These are phyloP conservation scores for Elaeagnus macrophylla DNA, from an alignment of 306 rosid genomes.

Conservation along the genomic window DNA sequence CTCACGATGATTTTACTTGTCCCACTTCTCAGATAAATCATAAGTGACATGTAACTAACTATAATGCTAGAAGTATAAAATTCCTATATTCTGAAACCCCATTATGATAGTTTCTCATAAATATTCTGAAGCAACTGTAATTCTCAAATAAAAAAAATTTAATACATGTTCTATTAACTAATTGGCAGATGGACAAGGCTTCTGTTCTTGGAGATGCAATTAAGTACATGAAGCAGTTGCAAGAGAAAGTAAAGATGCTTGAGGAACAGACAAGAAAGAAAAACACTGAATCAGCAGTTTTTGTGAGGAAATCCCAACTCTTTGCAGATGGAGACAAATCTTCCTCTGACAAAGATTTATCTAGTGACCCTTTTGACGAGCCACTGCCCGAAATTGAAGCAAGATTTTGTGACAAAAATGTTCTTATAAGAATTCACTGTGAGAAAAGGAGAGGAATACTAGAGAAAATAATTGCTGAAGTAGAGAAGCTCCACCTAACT, in stretches of 20 bases:
- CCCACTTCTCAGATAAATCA: too few relatives aligned
- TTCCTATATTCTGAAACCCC: too few relatives aligned
- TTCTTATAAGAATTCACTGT: conserved; percentile 80
- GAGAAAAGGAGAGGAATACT: conserved; percentile 61
- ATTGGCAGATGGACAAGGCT: conserved; percentile 84
- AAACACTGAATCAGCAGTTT: conserved; percentile 59
- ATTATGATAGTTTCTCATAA: not conserved
- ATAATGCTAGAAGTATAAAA: too few relatives aligned
- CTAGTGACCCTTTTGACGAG: conserved; percentile 26
- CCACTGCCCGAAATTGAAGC: conserved; percentile 85
- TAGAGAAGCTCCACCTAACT: conserved; percentile 61
- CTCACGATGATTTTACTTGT: too few relatives aligned
- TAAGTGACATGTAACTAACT: too few relatives aligned
- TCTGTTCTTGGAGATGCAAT: conserved; percentile 96
- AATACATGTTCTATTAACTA: not conserved
- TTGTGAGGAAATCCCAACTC: conserved; percentile 58
- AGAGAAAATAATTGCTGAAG: conserved; percentile 48
- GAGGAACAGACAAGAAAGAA: conserved; percentile 63
- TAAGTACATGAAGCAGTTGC: conserved; percentile 75
- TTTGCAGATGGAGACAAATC: conserved; percentile 32
- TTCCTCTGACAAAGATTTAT: conserved; percentile 19
- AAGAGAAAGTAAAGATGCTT: conserved; percentile 62
- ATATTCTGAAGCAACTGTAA: not conserved
- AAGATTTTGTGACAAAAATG: conserved; percentile 63
- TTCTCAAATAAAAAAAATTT: not conserved